phyloP scores from a whole-genome alignment of 208 protist species.

The Leishmania amazonensis region DNA sequence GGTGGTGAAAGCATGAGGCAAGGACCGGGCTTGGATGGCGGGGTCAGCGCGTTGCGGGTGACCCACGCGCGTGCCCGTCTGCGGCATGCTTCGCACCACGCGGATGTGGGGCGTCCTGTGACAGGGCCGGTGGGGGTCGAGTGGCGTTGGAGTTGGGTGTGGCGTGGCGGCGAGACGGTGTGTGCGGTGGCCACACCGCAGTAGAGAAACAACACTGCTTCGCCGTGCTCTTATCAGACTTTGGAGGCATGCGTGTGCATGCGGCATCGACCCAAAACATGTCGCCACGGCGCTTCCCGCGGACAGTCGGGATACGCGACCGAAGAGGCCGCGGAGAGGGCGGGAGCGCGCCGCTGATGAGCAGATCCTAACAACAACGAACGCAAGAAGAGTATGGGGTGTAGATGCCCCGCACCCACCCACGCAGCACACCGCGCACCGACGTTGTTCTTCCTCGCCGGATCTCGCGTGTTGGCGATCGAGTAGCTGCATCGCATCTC shows the following conservation, averaged over 20 bases:
- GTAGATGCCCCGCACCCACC: too few relatives aligned
- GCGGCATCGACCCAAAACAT: too few relatives aligned
- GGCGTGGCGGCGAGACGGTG: not conserved
- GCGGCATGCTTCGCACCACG: not conserved
- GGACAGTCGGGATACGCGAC: too few relatives aligned
- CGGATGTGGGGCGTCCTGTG: not conserved
- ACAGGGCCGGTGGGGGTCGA: not conserved
- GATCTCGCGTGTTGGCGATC: not conserved
- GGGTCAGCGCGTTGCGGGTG: not conserved
- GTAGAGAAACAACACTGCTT: too few relatives aligned
- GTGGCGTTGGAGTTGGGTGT: not conserved
- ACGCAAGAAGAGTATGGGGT: not conserved
- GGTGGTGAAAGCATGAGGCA: too few relatives aligned
- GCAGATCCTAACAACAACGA: not conserved
- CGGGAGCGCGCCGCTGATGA: not conserved
- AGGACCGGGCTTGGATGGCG: too few relatives aligned
- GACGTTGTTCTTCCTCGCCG: not conserved
- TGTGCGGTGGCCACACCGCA: too few relatives aligned
- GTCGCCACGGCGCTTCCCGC: not conserved
- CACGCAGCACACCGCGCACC: not conserved
- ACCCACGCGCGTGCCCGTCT: not conserved
- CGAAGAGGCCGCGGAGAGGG: not conserved
- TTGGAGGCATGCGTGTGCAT: too few relatives aligned
- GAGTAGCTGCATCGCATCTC: not conserved
- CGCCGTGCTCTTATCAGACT: too few relatives aligned